phyloP scores from a whole-genome alignment of 768 basidiomycete genomes.

The Boletus patriciae region DNA sequence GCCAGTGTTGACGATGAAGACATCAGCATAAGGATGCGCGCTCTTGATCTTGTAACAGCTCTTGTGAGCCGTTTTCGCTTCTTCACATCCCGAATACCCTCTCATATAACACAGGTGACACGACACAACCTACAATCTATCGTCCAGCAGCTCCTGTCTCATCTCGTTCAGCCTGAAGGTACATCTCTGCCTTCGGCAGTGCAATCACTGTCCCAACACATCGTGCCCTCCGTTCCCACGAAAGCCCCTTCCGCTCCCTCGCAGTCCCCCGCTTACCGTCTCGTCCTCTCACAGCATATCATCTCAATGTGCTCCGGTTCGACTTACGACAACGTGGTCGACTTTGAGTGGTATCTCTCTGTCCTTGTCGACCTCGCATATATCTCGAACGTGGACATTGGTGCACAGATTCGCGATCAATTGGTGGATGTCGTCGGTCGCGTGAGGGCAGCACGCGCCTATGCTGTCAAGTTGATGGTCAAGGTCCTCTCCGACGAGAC shows the following conservation, averaged over 20 bases:
- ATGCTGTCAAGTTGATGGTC: slow-evolving; percentile 82
- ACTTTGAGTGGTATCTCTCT: slow-evolving; percentile 98
- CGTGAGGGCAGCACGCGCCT: slow-evolving; percentile 71
- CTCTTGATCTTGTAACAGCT: slow-evolving; percentile 88
- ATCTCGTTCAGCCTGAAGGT: slow-evolving; percentile 67
- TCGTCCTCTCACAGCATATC: slow-evolving; percentile 77
- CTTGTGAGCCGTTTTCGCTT: slow-evolving; percentile 58
- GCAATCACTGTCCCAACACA: slow-evolving; percentile 51
- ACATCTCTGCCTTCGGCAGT: slow-evolving; percentile 58
- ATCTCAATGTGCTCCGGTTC: slow-evolving; percentile 83
- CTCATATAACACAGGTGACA: slow-evolving; percentile 58
- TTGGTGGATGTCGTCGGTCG: slow-evolving; percentile 85
- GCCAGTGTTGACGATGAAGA: slow-evolving; percentile 90
- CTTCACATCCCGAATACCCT: neutral
- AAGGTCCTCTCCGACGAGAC: slow-evolving; percentile 77
- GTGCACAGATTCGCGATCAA: slow-evolving; percentile 75
- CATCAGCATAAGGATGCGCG: slow-evolving; percentile 94
- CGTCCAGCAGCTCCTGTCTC: slow-evolving; percentile 84
- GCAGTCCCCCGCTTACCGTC: slow-evolving; percentile 82
- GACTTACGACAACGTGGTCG: slow-evolving; percentile 82
- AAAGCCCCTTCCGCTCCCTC: slow-evolving; percentile 50
- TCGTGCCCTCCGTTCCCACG: slow-evolving; percentile 41
- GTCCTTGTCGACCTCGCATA: slow-evolving; percentile 91
- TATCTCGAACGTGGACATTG: slow-evolving; percentile 78
- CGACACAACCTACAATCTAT: slow-evolving; percentile 83